Conservation (phyloP, 345 rosid species). For the Eutrema heterophyllum region DNA sequence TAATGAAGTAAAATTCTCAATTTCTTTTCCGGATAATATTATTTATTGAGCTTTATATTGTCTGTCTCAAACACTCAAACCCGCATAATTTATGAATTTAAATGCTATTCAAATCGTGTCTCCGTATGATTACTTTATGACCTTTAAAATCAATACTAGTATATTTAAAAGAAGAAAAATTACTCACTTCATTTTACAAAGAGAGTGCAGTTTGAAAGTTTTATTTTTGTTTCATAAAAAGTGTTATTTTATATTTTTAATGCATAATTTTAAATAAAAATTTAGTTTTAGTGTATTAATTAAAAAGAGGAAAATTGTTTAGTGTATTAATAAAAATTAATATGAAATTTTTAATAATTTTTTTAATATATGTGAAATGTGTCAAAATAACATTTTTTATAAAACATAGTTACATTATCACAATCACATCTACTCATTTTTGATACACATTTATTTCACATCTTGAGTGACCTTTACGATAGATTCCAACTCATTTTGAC, state of each 20-base stretch:
- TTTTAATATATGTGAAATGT: too few relatives aligned
- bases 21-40: slow-evolving; percentile 2
- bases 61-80: slow-evolving; percentile 14
- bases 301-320: too few relatives aligned
- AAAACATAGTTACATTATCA: slow-evolving; percentile 24
- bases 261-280: too few relatives aligned
- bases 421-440: slow-evolving; percentile 17
- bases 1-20: neutral
- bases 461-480: slow-evolving; percentile 15
- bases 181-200: too few relatives aligned
- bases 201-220: too few relatives aligned
- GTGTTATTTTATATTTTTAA: too few relatives aligned
- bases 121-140: slow-evolving; percentile 11
- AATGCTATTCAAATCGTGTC: slow-evolving; percentile 13
- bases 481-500: slow-evolving; percentile 23
- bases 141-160: neutral
- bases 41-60: slow-evolving; percentile 4
- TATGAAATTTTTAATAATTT: too few relatives aligned
- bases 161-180: neutral
- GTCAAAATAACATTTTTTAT: too few relatives aligned
- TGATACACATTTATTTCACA: slow-evolving; percentile 19
- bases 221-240: too few relatives aligned
- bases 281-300: too few relatives aligned
- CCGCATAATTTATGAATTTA: slow-evolving; percentile 17
- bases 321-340: too few relatives aligned